Evolutionary conservation across 768 basidiomycete genomes (phyloP), one percentile per base, ranked within the genome.

Genomic region (Clavaria fumosa): DNA sequence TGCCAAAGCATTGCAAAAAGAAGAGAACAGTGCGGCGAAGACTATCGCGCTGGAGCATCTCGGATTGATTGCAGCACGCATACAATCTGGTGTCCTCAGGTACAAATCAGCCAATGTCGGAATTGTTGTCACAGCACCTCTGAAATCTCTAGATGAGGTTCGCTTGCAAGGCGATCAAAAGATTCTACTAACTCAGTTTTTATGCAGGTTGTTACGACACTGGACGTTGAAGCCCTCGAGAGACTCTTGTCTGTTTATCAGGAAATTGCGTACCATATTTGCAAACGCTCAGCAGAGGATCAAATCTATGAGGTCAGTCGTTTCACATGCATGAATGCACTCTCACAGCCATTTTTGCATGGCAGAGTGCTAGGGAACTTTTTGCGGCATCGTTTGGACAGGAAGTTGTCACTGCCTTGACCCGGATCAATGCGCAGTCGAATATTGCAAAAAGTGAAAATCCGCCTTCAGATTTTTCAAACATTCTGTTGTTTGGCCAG

Each of bases 31-130:
- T 47, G 85, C 86, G 0, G 76, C 80, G 0, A 93, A 90, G 54
- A 76, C 75, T 1, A 77, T 95, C 44, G 85, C 90, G 0, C 63
- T 97, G 23, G 95, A 99, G 51, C 86, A 97, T 56, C 63, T 99
- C 0, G 95, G 95, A 7, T 67, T 78, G n/a, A 85, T 99, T 37
- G 90, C 83, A 17, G 82, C 89, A 3, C 72, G 75, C 28, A 67
- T 97, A 28, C 70, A 82, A 22, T 59, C 69, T 0, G 77, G 70
- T 24, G 58, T 61, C 35, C 54, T 77, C 31, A 69, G 62, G 37
- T 59, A 67, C 14, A 60, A 66, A 48, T 53, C 45, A 26, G 49
- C n/a, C 47, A 53, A 3, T 35, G 47, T 4, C 53, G 46, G 20
- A 41, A 50, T 27, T 64, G 57, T 44, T 52, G 42, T 38, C 64